Base-by-base conservation (phyloP, 345 rosid genomes). In the Eucalyptus marginata region DNA sequence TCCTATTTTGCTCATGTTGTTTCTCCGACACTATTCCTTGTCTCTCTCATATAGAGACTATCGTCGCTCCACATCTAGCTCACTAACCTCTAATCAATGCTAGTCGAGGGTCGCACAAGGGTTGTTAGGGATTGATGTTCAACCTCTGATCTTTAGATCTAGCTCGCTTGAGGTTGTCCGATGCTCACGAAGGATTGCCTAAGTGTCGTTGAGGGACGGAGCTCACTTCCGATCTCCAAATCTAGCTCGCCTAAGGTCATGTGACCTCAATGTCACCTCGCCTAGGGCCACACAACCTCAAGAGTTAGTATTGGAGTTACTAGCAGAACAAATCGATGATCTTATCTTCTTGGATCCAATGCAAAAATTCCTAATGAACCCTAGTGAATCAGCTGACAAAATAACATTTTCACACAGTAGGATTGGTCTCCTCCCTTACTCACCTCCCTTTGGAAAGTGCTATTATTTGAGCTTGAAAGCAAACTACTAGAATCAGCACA, bases 241-340 rank as follows among this genome's bases (percentile, higher is more conserved):
- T 64, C 47, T 76, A 40, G 83, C 47, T 36, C 2, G 2, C 29
- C 25, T 11, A 12, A 40, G 83, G 83, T 15, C 22, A 8, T 16
- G 22, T 17, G 10, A 66, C 18, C 20, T 66, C 22, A 16, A n/a
- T n/a, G 22, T 66, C 6, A 8, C 40, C 79, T 15, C 2, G 18
- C 29, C 29, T 24, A 56, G 4, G 68, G 33, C 68, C 15, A 29
- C 8, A 13, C 68, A 29, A 59, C 18, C 76, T 4, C 8, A 7
- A 18, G 24, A 52, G 0, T 56, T 56, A 56, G 13, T 9, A 56
- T 2, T 56, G 29, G 62, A 56, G 10, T 56, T 56, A 54, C 7
- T 0, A 5, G 71, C 9, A 2, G 3, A 29, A 29, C 5, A 29
- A 5, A 29, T 64, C 9, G 5, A 4, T 64, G 9, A 64, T 14